Base-by-base conservation (phyloP, 2,329 filamentous ascomycete species). In the Aspergillus tanneri region DNA sequence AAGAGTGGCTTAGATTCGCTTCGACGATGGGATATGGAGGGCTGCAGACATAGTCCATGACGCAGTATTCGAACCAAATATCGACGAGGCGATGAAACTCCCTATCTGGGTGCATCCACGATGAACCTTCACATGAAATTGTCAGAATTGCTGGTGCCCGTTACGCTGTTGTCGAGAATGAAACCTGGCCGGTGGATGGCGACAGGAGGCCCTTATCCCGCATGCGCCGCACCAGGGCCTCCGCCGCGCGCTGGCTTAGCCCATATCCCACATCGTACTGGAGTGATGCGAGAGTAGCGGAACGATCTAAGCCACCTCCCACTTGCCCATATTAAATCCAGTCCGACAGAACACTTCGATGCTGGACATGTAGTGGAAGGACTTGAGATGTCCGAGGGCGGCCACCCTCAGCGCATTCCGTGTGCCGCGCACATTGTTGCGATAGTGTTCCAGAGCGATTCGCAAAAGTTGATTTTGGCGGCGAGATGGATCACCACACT, bases 51-150 rank as follows among this genome's bases (percentile, higher is more conserved):
- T 52, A 56, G 46, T 52, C 49, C 10, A 50, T 23, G 10, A 50
- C 39, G 18, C 47, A 39, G 18, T 41, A 53, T 24, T 48, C 47
- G 8, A 47, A 21, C 18, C 43, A 21, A 24, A n/a, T n/a, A n/a
- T 50, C 49, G 12, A 22, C 25, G 2, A 24, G 30, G 9, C 34
- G 24, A 14, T 51, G 52, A 19, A 40, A 53, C 3, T 14, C 2
- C 73, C 73, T 1, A 95, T 75, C 68, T 95, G 88, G 32, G 92
- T 72, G 60, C 88, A 92, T 43, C 88, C 89, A 93, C 93, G 41
- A 84, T 73, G 69, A 93, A 79, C 14, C 90, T 81, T 54, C 92
- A 78, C 4, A 95, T 69, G 72, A 95, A 95, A 69, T 95, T 90
- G 61, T 95, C 89, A 0, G 82, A 88, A 64, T 84, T 87, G 67